Percentiles rank a stretch among this genome's conserved stretches.
Evolutionary conservation across 2,329 filamentous ascomycete species (phyloP).

Genomic region (Dactylella cylindrospora): DNA sequence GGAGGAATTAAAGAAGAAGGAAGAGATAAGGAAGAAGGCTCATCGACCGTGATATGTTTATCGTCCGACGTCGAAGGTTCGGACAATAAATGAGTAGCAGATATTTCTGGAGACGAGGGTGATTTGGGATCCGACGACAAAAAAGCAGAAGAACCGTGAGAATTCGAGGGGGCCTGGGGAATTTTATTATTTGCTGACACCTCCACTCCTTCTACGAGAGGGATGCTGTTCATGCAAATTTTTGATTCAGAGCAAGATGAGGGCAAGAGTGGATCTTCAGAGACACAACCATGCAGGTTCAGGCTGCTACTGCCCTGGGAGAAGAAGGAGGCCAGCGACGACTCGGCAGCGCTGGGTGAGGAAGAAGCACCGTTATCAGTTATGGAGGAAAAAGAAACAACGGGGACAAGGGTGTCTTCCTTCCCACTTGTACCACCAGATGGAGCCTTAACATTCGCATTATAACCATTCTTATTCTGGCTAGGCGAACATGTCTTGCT

Average conservation of each 20-base stretch:
- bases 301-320: constrained; percentile 15
- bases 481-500: constrained; percentile 15
- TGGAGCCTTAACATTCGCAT: too few species aligned
- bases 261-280: constrained; percentile 38
- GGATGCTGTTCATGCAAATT: constrained; percentile 27
- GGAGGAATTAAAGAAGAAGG: neutral
- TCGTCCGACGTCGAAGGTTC: neutral
- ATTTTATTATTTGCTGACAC: constrained; percentile 41
- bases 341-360: too few species aligned
- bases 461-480: constrained; percentile 29
- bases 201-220: constrained; percentile 18
- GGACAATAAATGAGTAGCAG: constrained; percentile 1
- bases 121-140: constrained; percentile 1
- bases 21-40: neutral
- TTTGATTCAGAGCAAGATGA: constrained; percentile 33
- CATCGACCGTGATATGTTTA: too few species aligned
- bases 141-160: constrained; percentile 10
- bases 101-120: constrained; percentile 10
- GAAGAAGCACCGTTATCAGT: constrained; percentile 42
- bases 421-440: too few species aligned
- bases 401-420: constrained; percentile 28
- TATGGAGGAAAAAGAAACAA: constrained; percentile 41
- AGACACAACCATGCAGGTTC: constrained; percentile 9
- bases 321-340: too few species aligned
- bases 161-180: constrained; percentile 28